Conservation (phyloP, 306 rosid species). For the Urtica urens region DNA sequence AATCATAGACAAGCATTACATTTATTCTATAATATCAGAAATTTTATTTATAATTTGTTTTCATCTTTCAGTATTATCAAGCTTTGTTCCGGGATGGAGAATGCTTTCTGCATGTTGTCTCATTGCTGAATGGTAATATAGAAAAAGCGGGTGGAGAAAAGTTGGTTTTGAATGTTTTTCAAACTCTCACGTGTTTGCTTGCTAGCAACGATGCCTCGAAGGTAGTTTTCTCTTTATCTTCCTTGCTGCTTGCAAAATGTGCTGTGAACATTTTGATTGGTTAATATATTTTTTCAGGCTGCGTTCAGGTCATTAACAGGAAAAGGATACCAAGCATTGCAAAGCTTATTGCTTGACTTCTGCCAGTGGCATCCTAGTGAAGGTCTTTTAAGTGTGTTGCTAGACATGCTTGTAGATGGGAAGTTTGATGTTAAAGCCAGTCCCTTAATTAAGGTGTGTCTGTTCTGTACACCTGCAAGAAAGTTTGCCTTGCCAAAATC, state of each 20-base stretch:
- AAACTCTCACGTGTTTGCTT: constrained; percentile 80
- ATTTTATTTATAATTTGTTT: constrained; percentile 13
- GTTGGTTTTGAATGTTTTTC: constrained; percentile 81
- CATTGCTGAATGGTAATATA: constrained; percentile 74
- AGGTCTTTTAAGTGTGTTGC: constrained; percentile 63
- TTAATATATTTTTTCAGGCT: constrained; percentile 40
- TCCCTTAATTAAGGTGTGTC: constrained; percentile 75
- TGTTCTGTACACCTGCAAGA: constrained; percentile 19
- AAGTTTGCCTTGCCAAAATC: not conserved
- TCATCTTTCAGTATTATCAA: constrained; percentile 79
- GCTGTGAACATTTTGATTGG: constrained; percentile 4
- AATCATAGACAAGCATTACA: no score
- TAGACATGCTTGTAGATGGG: constrained; percentile 95
- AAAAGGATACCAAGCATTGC: constrained; percentile 86
- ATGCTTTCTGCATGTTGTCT: constrained; percentile 93
- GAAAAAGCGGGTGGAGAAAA: constrained; percentile 52
- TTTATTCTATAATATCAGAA: constrained; percentile 17
- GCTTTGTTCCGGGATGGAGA: constrained; percentile 89
- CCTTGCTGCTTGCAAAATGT: not conserved
- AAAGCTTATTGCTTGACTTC: constrained; percentile 83
- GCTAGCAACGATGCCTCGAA: constrained; percentile 72
- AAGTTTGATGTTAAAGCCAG: constrained; percentile 58
- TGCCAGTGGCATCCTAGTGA: constrained; percentile 68
- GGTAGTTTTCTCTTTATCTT: constrained; percentile 32
- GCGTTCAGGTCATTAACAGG: constrained; percentile 92